Conservation (phyloP, 2,329 filamentous ascomycete genomes). For the Reticulascus tulasneorum region DNA sequence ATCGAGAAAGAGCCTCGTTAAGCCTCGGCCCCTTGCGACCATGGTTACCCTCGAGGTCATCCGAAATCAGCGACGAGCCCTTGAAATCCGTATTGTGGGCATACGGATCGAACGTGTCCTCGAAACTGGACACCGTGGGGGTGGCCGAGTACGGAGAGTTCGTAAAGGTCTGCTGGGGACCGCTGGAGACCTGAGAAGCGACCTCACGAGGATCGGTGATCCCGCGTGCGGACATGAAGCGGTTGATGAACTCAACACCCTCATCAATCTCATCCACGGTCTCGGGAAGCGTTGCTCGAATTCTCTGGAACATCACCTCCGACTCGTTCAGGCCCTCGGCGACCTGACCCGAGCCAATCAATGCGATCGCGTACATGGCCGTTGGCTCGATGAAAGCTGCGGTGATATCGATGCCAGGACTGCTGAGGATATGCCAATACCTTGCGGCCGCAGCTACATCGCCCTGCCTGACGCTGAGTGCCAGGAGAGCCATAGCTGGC, state of each 20-base stretch:
- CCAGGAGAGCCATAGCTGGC: constrained; percentile 76
- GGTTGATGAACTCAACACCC: constrained; percentile 64
- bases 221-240: constrained; percentile 54
- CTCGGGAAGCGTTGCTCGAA: constrained; percentile 59
- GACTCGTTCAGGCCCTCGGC: constrained; percentile 77
- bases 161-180: constrained; percentile 43
- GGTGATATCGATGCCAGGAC: constrained; percentile 55
- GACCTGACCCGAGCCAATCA: constrained; percentile 81
- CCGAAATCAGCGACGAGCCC: constrained; percentile 84
- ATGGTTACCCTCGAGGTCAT: constrained; percentile 77
- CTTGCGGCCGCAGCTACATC: constrained; percentile 72
- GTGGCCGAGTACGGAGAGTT: constrained; percentile 52
- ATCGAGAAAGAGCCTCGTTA: constrained; percentile 74
- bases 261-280: constrained; percentile 81
- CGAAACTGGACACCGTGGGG: constrained; percentile 57
- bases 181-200: constrained; percentile 40
- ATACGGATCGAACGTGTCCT: constrained; percentile 89
- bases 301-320: constrained; percentile 81
- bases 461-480: constrained; percentile 78
- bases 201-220: constrained; percentile 52
- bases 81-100: constrained; percentile 88
- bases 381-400: constrained; percentile 77
- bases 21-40: constrained; percentile 70
- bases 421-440: constrained; percentile 74
- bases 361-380: constrained; percentile 83